phyloP scores from a whole-genome alignment of 345 rosid genomes.

The Erucastrum elatum region DNA sequence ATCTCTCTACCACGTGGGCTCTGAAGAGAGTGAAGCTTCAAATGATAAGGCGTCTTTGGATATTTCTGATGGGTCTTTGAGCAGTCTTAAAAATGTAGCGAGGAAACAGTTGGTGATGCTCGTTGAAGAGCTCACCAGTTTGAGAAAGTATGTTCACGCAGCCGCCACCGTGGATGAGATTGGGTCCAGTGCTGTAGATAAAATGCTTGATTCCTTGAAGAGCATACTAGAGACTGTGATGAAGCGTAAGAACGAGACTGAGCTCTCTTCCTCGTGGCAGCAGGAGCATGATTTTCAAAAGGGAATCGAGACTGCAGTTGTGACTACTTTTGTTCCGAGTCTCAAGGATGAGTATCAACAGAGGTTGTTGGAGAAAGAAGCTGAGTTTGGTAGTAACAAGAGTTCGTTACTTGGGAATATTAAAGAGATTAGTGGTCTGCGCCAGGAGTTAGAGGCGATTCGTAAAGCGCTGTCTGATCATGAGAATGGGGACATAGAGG shows the following conservation, averaged over 20 bases:
- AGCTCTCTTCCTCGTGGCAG: conserved; percentile 50
- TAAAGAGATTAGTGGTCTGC: conserved; percentile 63
- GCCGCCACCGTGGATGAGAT: conserved; percentile 42
- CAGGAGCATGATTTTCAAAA: conserved; percentile 51
- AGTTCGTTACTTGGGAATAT: conserved; percentile 48
- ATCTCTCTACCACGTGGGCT: conserved; percentile 34
- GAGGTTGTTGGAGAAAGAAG: conserved; percentile 47
- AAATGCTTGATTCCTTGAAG: conserved; percentile 45
- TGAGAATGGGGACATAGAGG: conserved; percentile 65
- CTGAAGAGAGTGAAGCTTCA: conserved; percentile 36
- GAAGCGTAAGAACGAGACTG: conserved; percentile 38
- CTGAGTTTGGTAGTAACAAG: conserved; percentile 36
- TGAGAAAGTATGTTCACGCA: conserved; percentile 41
- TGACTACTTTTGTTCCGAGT: conserved; percentile 46
- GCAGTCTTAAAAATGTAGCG: conserved; percentile 43
- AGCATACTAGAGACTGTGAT: conserved; percentile 41
- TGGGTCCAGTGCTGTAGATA: conserved; percentile 45
- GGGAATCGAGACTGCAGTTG: conserved; percentile 55
- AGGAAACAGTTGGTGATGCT: conserved; percentile 58
- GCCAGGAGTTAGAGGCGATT: conserved; percentile 66
- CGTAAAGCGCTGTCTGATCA: conserved; percentile 48
- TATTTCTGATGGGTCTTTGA: conserved; percentile 38
- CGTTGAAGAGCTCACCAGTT: conserved; percentile 51
- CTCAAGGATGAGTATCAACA: conserved; percentile 61
- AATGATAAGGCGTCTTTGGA: conserved; percentile 19